A percentile compares a stretch with the other conserved stretches of the same genome.
Evolutionary conservation across 2,329 filamentous ascomycete genomes (phyloP).

Genomic region (Xylogone sp.): DNA sequence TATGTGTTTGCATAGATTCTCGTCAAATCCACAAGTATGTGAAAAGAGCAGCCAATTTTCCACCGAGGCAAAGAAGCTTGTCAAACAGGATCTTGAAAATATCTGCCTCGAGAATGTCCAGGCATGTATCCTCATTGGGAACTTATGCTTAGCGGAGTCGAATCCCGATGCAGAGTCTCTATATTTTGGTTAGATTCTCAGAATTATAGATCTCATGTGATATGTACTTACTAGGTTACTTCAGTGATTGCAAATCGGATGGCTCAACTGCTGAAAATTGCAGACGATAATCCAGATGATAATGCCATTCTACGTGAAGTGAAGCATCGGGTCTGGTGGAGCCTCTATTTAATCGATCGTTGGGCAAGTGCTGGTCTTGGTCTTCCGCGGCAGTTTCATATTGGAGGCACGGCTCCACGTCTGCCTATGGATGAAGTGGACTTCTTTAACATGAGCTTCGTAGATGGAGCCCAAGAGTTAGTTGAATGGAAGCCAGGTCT

Average conservation of each 20-base stretch:
- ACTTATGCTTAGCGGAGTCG: slow-evolving; percentile 27
- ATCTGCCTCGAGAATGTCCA: slow-evolving; percentile 32
- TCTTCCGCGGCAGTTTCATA: slow-evolving; percentile 22
- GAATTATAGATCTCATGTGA: background rate
- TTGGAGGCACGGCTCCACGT: slow-evolving; percentile 5
- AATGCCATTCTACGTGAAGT: slow-evolving; percentile 24
- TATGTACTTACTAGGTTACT: background rate
- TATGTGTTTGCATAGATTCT: slow-evolving; percentile 10
- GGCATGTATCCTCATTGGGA: slow-evolving; percentile 29
- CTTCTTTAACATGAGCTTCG: slow-evolving; percentile 18
- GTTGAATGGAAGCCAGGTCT: slow-evolving; percentile 23
- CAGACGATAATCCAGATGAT: slow-evolving; percentile 14
- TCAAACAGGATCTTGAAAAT: slow-evolving; percentile 28
- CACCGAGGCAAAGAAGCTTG: slow-evolving; percentile 12
- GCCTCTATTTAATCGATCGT: slow-evolving; percentile 29
- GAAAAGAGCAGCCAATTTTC: slow-evolving; percentile 11
- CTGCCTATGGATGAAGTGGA: slow-evolving; percentile 28
- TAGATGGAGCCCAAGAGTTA: slow-evolving; percentile 18
- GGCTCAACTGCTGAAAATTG: slow-evolving; percentile 29
- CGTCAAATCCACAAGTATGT: slow-evolving; percentile 13
- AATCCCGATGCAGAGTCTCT: slow-evolving; percentile 29
- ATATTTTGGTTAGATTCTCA: slow-evolving; percentile 25
- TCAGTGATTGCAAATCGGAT: slow-evolving; percentile 30
- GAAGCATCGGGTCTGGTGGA: slow-evolving; percentile 32
- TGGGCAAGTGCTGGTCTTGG: slow-evolving; percentile 31